Percentiles rank a stretch among this genome's conserved stretches.
Conservation (phyloP, 371 early-diverging fungal genomes). For the Blastocladiella emersonii region DNA sequence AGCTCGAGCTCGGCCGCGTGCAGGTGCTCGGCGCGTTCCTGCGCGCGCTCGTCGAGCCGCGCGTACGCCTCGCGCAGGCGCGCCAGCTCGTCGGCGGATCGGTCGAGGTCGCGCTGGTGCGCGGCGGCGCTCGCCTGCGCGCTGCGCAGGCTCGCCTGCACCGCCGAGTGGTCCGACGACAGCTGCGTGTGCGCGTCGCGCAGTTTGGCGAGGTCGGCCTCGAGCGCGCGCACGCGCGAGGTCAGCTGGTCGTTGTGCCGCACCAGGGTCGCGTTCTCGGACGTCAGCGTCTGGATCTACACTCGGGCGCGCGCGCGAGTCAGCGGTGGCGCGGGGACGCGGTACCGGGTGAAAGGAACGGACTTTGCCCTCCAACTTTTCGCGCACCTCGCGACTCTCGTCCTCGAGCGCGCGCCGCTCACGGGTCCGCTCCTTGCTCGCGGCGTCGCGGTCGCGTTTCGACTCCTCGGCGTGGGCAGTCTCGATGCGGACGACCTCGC, state of each 20-base stretch:
- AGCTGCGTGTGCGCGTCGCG: constrained; percentile 5
- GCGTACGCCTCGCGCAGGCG: constrained; percentile 4
- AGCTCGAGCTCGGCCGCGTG: background rate
- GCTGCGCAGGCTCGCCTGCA: too few species aligned
- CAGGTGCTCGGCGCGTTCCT: background rate
- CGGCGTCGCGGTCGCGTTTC: constrained; percentile 17
- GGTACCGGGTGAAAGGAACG: too few species aligned
- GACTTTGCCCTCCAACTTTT: background rate
- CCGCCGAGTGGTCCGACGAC: background rate
- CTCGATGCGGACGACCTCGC: constrained; percentile 13
- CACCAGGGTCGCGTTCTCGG: background rate
- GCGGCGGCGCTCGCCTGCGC: too few species aligned
- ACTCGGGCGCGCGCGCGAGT: too few species aligned
- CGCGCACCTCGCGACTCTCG: constrained; percentile 7
- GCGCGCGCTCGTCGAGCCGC: background rate
- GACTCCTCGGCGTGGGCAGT: constrained; percentile 17
- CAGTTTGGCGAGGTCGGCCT: background rate
- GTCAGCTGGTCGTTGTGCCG: background rate
- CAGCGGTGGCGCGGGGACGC: too few species aligned
- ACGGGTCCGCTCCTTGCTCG: constrained; percentile 12
- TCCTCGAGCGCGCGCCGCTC: constrained; percentile 13
- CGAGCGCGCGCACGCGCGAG: background rate
- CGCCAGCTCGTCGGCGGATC: constrained; percentile 6
- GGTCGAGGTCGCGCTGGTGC: background rate
- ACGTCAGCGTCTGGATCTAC: background rate